Base-by-base conservation (phyloP, 352 stramenopile species). In the Globisporangium abappressorium region DNA sequence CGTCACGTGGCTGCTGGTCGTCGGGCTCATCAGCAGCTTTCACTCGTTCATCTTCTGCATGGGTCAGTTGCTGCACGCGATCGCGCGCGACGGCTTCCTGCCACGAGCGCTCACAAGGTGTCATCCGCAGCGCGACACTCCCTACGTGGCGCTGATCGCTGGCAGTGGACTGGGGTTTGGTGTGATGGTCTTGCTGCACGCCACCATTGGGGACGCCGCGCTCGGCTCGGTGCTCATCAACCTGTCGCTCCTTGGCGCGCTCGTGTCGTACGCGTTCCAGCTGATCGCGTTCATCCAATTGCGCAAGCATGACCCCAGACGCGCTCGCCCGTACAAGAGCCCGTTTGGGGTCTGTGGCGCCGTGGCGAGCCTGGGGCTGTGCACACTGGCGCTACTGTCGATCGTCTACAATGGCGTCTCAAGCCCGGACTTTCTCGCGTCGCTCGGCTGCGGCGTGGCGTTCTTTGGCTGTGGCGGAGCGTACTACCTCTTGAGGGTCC, bases 11-110 rank as follows among this genome's bases (percentile, higher is more conserved):
- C 67, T 91, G 51, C 70, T 91, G n/a, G 77, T 90, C 41, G 60
- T 91, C 3, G 83, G 83, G 0, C 75, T 90, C 14, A 80, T 91
- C 65, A 72, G 75, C 22, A 87, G 78, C 67, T 89, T 91, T 65
- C 81, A 90, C 75, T 91, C 81, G 64, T 91, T 91, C 65, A 81
- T 91, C n/a, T 91, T 84, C 60, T 91, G 83, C 71, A 91, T 91
- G 82, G 82, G 82, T 15, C 79, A 84, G n/a, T 51, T 91, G 55
- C 65, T 89, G 28, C 85, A 77, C 57, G 83, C 83, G 15, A 91
- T 91, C 64, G 83, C 83, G 26, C 79, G 81, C 12, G 81, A 91
- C 55, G 83, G 83, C 3, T 91, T 73, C 55, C 65, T 91, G 20
- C 81, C 83, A 0, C 62, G 78, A 28, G 55, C 84, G n/a, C 59